Percentiles rank a stretch among this genome's conserved stretches.
These are phyloP conservation scores for Phragmites australis DNA, from an alignment of 176 grass and related monocot species.

Conservation along the genomic window DNA sequence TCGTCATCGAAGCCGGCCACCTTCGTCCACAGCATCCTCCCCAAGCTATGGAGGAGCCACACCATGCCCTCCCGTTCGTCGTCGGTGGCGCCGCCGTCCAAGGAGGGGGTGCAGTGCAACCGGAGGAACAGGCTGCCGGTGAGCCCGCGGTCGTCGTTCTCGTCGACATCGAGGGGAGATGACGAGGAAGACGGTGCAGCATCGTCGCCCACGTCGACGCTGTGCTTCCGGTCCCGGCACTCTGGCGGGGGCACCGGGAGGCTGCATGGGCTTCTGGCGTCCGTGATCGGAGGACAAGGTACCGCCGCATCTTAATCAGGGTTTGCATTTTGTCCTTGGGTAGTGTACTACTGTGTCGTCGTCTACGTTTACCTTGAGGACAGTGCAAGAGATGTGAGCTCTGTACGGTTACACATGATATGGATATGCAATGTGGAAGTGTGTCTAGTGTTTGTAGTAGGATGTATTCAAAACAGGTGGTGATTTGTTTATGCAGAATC, in stretches of 20 bases:
- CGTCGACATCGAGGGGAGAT: conserved; percentile 44
- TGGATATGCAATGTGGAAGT: not conserved
- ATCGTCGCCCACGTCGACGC: conserved; percentile 21
- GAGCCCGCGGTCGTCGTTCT: conserved; percentile 52
- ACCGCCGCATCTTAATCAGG: not conserved
- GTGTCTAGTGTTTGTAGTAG: conserved; percentile 7
- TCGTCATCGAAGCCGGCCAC: conserved; percentile 33
- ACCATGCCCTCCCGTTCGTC: conserved; percentile 34
- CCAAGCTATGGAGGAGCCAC: conserved; percentile 50
- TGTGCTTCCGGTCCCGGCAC: conserved; percentile 45
- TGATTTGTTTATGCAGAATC: conserved; percentile 2
- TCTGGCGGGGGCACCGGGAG: conserved; percentile 17
- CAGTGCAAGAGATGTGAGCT: not conserved
- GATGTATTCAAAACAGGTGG: not conserved
- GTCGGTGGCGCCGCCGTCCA: not conserved
- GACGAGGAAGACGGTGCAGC: conserved; percentile 27
- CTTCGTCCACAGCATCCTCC: conserved; percentile 55
- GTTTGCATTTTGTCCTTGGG: not conserved
- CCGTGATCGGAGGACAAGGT: conserved; percentile 37
- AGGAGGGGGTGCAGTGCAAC: conserved; percentile 10
- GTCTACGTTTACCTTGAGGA: not conserved
- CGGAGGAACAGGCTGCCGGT: conserved; percentile 25
- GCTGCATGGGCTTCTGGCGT: conserved; percentile 33
- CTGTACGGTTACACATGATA: conserved; percentile 1
- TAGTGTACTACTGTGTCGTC: not conserved